phyloP scores from a whole-genome alignment of 2,329 filamentous ascomycete species.

The Penicillium oxalicum region DNA sequence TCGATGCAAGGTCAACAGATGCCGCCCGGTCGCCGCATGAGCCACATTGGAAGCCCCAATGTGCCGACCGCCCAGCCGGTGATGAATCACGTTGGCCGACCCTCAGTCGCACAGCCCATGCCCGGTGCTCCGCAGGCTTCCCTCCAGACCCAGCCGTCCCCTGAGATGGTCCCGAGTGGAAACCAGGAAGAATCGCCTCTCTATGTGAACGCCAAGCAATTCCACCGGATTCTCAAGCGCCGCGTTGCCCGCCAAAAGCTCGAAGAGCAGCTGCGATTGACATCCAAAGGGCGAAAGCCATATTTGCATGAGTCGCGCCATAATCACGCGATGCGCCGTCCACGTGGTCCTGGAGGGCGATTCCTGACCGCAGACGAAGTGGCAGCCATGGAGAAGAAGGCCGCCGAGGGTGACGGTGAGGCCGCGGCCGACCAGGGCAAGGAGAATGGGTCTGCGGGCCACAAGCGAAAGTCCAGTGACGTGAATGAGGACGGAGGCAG shows the following conservation, averaged over 20 bases:
- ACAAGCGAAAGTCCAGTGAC: conserved; percentile 49
- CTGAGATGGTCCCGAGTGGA: conserved; percentile 68
- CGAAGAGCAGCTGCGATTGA: conserved; percentile 85
- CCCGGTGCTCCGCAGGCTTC: conserved; percentile 51
- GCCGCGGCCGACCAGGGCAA: conserved; percentile 30
- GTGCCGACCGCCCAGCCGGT: conserved; percentile 68
- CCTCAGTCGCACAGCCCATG: conserved; percentile 48
- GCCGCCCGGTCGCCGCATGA: conserved; percentile 59
- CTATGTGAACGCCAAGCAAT: conserved; percentile 98
- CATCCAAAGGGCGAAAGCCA: conserved; percentile 91
- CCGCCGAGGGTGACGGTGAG: conserved; percentile 29
- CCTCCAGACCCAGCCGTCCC: conserved; percentile 65
- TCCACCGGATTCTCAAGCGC: conserved; percentile 92
- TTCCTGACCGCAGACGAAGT: conserved; percentile 97
- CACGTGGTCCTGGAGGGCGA: conserved; percentile 84
- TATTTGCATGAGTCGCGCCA: conserved; percentile 96
- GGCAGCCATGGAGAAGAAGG: conserved; percentile 72
- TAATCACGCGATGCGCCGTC: conserved; percentile 95
- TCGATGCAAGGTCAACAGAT: conserved; percentile 54
- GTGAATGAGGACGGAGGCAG: conserved; percentile 39
- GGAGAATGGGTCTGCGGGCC: conserved; percentile 34
- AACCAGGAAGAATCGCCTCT: conserved; percentile 76
- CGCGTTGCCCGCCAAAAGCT: conserved; percentile 87
- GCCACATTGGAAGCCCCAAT: conserved; percentile 67
- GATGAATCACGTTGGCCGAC: conserved; percentile 61